Base-by-base conservation (phyloP, 805 yeast genomes). In the Nakazawaea holstii region DNA sequence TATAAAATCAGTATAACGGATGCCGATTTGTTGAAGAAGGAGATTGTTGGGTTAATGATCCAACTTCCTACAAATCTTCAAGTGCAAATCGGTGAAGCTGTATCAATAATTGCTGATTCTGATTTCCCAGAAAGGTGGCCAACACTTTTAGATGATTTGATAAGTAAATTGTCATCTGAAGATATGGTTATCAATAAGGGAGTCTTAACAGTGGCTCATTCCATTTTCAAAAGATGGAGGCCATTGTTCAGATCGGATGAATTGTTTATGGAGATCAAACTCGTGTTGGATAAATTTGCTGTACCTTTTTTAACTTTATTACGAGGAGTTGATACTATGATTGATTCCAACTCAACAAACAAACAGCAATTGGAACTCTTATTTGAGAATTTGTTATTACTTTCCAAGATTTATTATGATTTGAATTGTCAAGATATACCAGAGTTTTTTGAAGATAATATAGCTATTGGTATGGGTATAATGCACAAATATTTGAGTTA, bases 361-460 rank as follows among this genome's bases (percentile, higher is more conserved):
- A 72, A 72, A 47, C 78, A 78, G 0, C 68, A 72, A 26, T 69
- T 90, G 50, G 61, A 60, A 31, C 68, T 82, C 1, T 70, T 84
- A 39, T 77, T 89, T 55, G 92, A 86, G 30, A 87, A 85, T 48
- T 65, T 91, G 55, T 68, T 84, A 43, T 66, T 90, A 20, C 72
- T 91, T 46, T 66, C 85, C 32, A 92, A 94, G 61, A 79, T 95
- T 33, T 95, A 87, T 66, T 89, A 82, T 61, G 99, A 94, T 63
- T 79, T 94, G 59, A 94, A 94, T 64, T 92, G 97, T 66, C 99
- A 95, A 68, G 99, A 94, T 66, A 84, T 94, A 46, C 99, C 99
- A 1, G 99, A 91, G 66, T 94, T 92, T 61, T 94, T 94, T 62
- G 99, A 95, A 67, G 98, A 94, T 66, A 78, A 94, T 62, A 68